Conservation (phyloP, 306 rosid genomes). For the Gastrolobium villosum region DNA sequence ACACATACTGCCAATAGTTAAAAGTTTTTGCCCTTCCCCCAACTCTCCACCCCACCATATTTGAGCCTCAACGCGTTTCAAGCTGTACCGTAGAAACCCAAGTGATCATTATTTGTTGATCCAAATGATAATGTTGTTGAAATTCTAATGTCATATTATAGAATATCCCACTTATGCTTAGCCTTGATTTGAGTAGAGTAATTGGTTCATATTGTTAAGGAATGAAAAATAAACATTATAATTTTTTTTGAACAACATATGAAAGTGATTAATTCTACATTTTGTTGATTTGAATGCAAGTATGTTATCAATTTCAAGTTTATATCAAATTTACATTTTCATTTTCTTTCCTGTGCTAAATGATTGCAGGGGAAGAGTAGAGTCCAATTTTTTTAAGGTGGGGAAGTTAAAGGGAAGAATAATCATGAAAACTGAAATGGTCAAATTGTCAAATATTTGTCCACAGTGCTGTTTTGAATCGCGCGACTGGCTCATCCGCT, state of each 20-base stretch:
- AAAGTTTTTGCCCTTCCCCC: background rate
- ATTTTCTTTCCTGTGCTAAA: background rate
- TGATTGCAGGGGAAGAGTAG: background rate
- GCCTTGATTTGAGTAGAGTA: background rate
- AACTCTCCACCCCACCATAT: conserved; percentile 23
- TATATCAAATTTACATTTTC: background rate
- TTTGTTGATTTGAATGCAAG: background rate
- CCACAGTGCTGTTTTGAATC: background rate
- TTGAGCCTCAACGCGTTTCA: background rate
- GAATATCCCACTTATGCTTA: background rate
- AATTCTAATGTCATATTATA: background rate
- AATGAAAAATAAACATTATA: background rate
- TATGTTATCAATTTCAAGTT: background rate
- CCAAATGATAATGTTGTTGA: conserved; percentile 1
- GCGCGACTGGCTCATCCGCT: background rate
- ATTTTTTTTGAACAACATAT: background rate
- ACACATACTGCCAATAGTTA: conserved; percentile 29
- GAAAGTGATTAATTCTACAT: background rate
- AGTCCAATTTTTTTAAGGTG: background rate
- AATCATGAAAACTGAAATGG: background rate
- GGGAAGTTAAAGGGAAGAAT: background rate
- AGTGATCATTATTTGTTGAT: background rate
- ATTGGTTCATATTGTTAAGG: background rate
- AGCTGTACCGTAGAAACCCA: background rate
- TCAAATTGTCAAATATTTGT: background rate